A percentile compares a stretch with the other conserved stretches of the same genome.
These are phyloP conservation scores for Centaurea solstitialis DNA, from an alignment of 129 eudicot species.

Conservation along the genomic window DNA sequence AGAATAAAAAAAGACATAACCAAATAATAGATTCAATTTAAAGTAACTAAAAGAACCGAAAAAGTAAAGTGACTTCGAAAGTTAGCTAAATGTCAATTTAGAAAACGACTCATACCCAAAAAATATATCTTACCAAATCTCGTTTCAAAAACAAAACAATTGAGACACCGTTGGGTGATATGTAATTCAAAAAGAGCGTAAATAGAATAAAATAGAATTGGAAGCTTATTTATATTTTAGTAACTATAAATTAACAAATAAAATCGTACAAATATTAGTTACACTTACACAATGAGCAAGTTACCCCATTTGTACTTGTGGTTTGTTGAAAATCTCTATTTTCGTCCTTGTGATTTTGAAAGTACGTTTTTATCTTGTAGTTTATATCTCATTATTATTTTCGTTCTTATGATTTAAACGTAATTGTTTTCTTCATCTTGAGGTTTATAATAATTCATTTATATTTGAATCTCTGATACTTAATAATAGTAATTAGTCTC, in stretches of 20 bases:
- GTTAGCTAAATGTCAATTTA: constrained; percentile 11
- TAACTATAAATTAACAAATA: background rate
- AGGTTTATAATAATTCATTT: too few relatives aligned
- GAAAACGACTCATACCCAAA: background rate
- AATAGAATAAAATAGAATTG: background rate
- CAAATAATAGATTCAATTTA: background rate
- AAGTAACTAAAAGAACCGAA: background rate
- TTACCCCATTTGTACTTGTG: too few relatives aligned
- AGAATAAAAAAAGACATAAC: background rate
- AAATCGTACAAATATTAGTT: background rate
- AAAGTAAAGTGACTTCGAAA: background rate
- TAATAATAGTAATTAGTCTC: too few relatives aligned
- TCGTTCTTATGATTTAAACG: too few relatives aligned
- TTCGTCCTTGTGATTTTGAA: too few relatives aligned
- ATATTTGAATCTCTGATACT: too few relatives aligned
- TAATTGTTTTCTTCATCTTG: too few relatives aligned
- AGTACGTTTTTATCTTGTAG: too few relatives aligned
- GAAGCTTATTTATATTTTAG: too few relatives aligned
- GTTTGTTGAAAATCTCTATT: too few relatives aligned
- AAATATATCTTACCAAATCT: background rate
- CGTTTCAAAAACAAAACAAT: background rate
- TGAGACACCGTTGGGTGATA: background rate
- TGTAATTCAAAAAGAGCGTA: background rate
- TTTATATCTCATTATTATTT: too few relatives aligned
- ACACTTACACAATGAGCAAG: too few relatives aligned